phyloP scores from a whole-genome alignment of 1,284 basidiomycete species.

The Phellopilus nigrolimitatus region DNA sequence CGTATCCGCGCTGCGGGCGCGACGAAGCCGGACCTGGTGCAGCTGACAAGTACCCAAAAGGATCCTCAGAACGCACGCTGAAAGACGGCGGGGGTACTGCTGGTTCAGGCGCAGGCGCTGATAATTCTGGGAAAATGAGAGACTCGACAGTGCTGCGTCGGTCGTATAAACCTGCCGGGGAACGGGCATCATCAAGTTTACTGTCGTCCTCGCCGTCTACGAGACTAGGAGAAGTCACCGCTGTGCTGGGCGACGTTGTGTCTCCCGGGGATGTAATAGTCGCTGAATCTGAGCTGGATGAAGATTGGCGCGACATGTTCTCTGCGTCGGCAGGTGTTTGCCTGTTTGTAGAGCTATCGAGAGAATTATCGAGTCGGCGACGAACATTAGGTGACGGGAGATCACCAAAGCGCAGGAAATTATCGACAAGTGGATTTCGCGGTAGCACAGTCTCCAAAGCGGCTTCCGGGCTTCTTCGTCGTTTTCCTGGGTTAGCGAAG shows the following conservation, averaged over 20 bases:
- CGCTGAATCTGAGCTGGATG: conserved; percentile 1
- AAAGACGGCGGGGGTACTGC: conserved; percentile 3
- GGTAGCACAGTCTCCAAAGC: conserved; percentile 3
- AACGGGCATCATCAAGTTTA: neutral
- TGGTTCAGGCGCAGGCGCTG: neutral
- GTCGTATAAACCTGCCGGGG: neutral
- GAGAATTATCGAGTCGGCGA: conserved; percentile 35
- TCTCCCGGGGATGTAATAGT: neutral
- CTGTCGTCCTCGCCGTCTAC: neutral
- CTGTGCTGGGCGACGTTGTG: neutral
- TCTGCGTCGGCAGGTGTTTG: neutral
- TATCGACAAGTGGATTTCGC: conserved; percentile 44
- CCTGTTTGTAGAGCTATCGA: neutral
- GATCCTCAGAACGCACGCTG: conserved; percentile 17
- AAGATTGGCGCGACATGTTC: neutral
- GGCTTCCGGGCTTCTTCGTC: conserved; percentile 10
- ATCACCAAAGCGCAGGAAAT: conserved; percentile 44
- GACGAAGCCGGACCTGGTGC: neutral
- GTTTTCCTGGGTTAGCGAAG: conserved; percentile 5
- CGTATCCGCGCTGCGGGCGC: neutral
- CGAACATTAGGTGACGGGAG: conserved; percentile 39
- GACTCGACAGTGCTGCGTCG: neutral
- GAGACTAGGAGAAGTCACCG: neutral
- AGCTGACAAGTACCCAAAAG: conserved; percentile 18
- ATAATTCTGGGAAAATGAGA: too few relatives aligned